phyloP scores from a whole-genome alignment of 768 basidiomycete genomes.

The Boletus rex-veris region DNA sequence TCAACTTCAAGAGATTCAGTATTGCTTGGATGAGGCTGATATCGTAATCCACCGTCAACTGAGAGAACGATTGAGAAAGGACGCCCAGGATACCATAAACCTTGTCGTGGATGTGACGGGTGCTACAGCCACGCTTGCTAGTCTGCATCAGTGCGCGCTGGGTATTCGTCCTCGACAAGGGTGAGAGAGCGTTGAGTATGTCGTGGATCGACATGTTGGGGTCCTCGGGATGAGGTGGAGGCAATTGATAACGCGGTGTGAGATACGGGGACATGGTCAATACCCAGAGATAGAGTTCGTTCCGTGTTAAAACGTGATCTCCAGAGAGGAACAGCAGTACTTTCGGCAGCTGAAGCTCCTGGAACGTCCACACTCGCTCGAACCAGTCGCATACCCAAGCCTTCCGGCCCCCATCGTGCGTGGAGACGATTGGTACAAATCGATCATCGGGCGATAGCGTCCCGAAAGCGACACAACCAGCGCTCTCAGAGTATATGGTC shows the following conservation, averaged over 20 bases:
- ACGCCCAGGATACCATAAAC: conserved; percentile 12
- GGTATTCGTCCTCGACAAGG: neutral
- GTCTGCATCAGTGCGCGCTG: conserved; percentile 12
- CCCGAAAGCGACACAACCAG: conserved; percentile 11
- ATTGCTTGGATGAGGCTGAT: neutral
- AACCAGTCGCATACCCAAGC: conserved; percentile 14
- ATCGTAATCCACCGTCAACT: conserved; percentile 1
- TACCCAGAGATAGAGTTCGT: conserved; percentile 7
- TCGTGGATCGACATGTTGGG: conserved; percentile 3
- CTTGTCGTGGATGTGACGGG: neutral
- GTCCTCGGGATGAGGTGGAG: neutral
- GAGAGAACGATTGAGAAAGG: neutral
- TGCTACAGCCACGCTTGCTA: neutral
- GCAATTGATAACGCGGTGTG: neutral
- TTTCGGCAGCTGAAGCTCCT: conserved; percentile 9
- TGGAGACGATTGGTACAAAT: neutral
- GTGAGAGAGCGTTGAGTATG: conserved; percentile 9
- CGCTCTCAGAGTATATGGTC: conserved; percentile 5
- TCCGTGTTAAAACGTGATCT: conserved; percentile 1
- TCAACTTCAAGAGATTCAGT: conserved; percentile 5
- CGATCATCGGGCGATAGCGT: neutral
- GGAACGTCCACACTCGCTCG: conserved; percentile 15
- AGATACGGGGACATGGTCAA: conserved; percentile 13
- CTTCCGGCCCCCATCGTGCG: conserved; percentile 4
- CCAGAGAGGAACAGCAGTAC: conserved; percentile 9